phyloP scores from a whole-genome alignment of 805 yeast genomes.

The Suhomyces xylopsoci region DNA sequence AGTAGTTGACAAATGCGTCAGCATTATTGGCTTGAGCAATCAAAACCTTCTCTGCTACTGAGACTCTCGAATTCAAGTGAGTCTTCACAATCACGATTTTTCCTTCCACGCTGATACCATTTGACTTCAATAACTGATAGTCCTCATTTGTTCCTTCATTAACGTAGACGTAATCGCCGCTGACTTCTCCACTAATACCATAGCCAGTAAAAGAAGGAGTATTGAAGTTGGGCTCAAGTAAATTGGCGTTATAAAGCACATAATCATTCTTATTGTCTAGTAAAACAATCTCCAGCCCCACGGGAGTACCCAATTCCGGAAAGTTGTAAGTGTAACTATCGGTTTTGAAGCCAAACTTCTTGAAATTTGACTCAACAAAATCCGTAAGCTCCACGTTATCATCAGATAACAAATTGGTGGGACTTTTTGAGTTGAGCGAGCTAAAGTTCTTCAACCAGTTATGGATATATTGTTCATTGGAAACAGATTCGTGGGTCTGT shows the following conservation, averaged over 20 bases:
- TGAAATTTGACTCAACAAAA: slow-evolving; percentile 26
- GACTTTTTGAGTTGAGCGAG: slow-evolving; percentile 16
- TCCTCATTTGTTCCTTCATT: slow-evolving; percentile 32
- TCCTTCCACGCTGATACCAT: slow-evolving; percentile 17
- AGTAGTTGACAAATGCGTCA: slow-evolving; percentile 22
- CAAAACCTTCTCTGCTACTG: slow-evolving; percentile 21
- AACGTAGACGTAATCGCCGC: slow-evolving; percentile 25
- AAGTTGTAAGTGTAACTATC: slow-evolving; percentile 12
- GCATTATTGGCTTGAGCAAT: slow-evolving; percentile 27
- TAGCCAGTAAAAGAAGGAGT: slow-evolving; percentile 32
- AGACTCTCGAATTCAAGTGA: slow-evolving; percentile 8
- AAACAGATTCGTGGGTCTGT: slow-evolving; percentile 14
- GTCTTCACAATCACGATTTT: slow-evolving; percentile 30
- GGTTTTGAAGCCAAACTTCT: slow-evolving; percentile 25
- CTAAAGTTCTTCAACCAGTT: slow-evolving; percentile 29
- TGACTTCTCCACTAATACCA: slow-evolving; percentile 25
- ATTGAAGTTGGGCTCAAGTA: slow-evolving; percentile 20
- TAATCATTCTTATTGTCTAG: slow-evolving; percentile 18
- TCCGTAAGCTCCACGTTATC: slow-evolving; percentile 24
- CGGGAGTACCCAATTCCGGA: slow-evolving; percentile 19
- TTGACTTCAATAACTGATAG: slow-evolving; percentile 17
- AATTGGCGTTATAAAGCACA: slow-evolving; percentile 23
- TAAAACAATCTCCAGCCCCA: slow-evolving; percentile 23
- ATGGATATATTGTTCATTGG: slow-evolving; percentile 25
- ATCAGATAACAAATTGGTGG: slow-evolving; percentile 21